Conservation (phyloP, 2,329 filamentous ascomycete genomes). For the Sporothrix inflata region DNA sequence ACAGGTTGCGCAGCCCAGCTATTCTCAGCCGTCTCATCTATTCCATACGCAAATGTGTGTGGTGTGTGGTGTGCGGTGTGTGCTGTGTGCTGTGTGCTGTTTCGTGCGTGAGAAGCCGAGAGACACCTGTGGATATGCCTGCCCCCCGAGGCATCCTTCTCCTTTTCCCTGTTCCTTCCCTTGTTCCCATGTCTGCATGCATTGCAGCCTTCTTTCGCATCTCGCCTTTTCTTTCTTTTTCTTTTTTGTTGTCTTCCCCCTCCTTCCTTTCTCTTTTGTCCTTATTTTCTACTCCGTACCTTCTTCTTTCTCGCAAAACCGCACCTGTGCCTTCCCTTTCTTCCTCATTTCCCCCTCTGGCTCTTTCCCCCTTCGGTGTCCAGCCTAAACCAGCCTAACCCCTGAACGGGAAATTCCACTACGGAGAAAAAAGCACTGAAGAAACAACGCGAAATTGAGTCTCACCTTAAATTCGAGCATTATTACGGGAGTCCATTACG, state of each 20-base stretch:
- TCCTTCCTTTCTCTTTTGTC: not conserved
- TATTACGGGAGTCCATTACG: not conserved
- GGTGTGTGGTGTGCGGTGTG: not conserved
- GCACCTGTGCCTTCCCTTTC: slow-evolving; percentile 18
- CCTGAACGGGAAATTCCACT: slow-evolving; percentile 14
- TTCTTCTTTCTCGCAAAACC: not conserved
- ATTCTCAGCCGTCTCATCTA: not conserved
- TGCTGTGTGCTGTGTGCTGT: not conserved
- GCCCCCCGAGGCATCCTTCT: not conserved
- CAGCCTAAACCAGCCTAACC: slow-evolving; percentile 22
- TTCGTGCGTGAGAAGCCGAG: slow-evolving; percentile 8
- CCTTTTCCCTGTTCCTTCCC: not conserved
- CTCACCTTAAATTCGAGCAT: slow-evolving; percentile 13
- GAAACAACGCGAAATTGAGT: slow-evolving; percentile 14
- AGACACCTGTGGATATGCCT: not conserved
- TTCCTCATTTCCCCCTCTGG: slow-evolving; percentile 10
- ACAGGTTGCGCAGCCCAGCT: too few relatives aligned
- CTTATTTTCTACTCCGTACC: not conserved
- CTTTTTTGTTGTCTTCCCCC: not conserved
- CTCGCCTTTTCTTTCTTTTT: not conserved
- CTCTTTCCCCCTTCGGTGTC: slow-evolving; percentile 13
- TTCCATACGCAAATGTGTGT: not conserved
- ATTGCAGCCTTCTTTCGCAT: not conserved
- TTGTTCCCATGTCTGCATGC: not conserved
- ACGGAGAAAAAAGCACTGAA: slow-evolving; percentile 4